Evolutionary conservation across 106 monocot species (phyloP).

Genomic region (Dendrobium nobile): DNA sequence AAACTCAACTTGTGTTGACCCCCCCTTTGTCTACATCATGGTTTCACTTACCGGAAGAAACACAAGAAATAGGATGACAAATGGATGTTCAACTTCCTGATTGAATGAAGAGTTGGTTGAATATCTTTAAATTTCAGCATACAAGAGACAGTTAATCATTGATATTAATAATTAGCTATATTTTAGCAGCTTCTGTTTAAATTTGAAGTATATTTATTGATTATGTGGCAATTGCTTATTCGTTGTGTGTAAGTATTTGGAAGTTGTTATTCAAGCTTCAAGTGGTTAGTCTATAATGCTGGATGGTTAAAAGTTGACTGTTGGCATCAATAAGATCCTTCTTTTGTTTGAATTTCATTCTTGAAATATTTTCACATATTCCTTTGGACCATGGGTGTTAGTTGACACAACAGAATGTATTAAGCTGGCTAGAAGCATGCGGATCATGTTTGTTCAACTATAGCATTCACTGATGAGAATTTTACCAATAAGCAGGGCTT

Average conservation of each 20-base stretch:
- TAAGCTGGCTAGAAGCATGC: neutral
- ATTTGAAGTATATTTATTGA: neutral
- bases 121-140: neutral
- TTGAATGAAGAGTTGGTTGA: neutral
- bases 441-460: neutral
- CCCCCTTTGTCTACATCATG: too few species aligned
- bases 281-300: neutral
- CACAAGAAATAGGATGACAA: neutral
- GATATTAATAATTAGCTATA: neutral
- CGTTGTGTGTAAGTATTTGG: neutral
- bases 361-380: neutral
- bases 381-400: neutral
- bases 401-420: neutral
- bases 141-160: neutral
- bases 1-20: too few species aligned
- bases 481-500: conserved; percentile 47
- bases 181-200: neutral
- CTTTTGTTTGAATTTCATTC: neutral
- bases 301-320: neutral
- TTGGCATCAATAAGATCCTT: neutral
- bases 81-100: neutral
- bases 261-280: neutral
- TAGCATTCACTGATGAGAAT: conserved; percentile 2
- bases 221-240: neutral
- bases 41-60: neutral